A percentile compares a stretch with the other conserved stretches of the same genome.
Evolutionary conservation across 176 grass and related monocot genomes (phyloP).

Genomic region (Juncus inflexus): DNA sequence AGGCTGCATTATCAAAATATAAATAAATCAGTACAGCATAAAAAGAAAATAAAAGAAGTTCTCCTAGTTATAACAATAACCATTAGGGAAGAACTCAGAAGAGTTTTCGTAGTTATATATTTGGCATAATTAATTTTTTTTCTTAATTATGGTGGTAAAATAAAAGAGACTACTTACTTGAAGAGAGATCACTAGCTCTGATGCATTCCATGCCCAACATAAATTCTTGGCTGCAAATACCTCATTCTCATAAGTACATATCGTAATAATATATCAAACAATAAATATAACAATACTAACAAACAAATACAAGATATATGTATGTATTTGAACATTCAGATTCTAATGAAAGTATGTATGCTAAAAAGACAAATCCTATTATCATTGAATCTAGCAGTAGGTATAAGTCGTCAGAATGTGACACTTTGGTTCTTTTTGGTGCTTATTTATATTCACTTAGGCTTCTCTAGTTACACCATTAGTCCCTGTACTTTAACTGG

Average conservation of each 20-base stretch:
- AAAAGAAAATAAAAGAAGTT: constrained; percentile 12
- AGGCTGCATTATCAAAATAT: constrained; percentile 44
- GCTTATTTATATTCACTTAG: no score
- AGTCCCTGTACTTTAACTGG: no score
- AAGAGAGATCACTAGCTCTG: constrained; percentile 79
- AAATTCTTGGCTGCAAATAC: constrained; percentile 76
- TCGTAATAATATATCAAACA: not conserved
- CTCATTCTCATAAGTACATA: not conserved
- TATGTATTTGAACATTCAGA: no score
- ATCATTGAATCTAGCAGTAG: constrained; percentile 81
- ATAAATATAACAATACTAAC: not conserved
- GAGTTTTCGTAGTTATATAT: constrained; percentile 1
- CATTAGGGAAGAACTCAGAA: constrained; percentile 83
- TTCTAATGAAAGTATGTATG: no score
- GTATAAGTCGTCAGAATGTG: constrained; percentile 86
- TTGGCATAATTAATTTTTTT: constrained; percentile 10
- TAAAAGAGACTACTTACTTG: constrained; percentile 59
- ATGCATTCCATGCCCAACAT: constrained; percentile 97
- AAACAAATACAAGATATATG: no score
- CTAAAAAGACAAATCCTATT: constrained; percentile 34
- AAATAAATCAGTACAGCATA: constrained; percentile 14
- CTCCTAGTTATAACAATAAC: constrained; percentile 28
- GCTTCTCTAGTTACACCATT: no score
- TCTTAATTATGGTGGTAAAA: not conserved
- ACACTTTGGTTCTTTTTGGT: constrained; percentile 37